Conservation (phyloP, 164 flowering plant species). For the Sedum album region DNA sequence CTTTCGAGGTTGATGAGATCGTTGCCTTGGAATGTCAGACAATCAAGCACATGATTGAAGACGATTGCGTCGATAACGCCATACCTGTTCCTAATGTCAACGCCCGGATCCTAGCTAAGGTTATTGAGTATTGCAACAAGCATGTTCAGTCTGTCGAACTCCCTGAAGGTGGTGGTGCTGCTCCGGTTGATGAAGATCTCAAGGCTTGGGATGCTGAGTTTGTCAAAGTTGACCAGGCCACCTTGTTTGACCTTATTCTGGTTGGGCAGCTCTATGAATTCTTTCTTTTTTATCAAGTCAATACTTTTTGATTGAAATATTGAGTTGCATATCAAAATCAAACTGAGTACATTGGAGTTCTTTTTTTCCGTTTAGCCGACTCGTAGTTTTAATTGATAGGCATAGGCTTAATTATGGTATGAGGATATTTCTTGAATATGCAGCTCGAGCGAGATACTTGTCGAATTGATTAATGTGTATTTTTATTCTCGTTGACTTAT, state of each 20-base stretch:
- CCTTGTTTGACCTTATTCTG: slow-evolving; percentile 34
- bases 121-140: slow-evolving; percentile 74
- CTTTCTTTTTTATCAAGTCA: too few relatives aligned
- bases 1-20: slow-evolving; percentile 58
- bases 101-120: slow-evolving; percentile 68
- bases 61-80: slow-evolving; percentile 52
- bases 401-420: too few relatives aligned
- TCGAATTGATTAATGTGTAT: too few relatives aligned
- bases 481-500: too few relatives aligned
- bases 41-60: slow-evolving; percentile 77
- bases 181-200: slow-evolving; percentile 42
- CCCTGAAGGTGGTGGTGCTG: neutral
- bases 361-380: too few relatives aligned
- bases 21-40: slow-evolving; percentile 68
- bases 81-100: slow-evolving; percentile 68
- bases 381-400: too few relatives aligned
- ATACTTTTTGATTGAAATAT: too few relatives aligned
- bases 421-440: too few relatives aligned
- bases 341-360: too few relatives aligned
- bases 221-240: slow-evolving; percentile 33
- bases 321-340: too few relatives aligned
- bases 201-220: slow-evolving; percentile 31
- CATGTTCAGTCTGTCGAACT: slow-evolving; percentile 58
- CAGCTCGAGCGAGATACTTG: too few relatives aligned
- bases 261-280: too few relatives aligned